A percentile compares a stretch with the other conserved stretches of the same genome.
Evolutionary conservation across 1,139 yeast genomes (phyloP).

Genomic region (Diutina catenulata): DNA sequence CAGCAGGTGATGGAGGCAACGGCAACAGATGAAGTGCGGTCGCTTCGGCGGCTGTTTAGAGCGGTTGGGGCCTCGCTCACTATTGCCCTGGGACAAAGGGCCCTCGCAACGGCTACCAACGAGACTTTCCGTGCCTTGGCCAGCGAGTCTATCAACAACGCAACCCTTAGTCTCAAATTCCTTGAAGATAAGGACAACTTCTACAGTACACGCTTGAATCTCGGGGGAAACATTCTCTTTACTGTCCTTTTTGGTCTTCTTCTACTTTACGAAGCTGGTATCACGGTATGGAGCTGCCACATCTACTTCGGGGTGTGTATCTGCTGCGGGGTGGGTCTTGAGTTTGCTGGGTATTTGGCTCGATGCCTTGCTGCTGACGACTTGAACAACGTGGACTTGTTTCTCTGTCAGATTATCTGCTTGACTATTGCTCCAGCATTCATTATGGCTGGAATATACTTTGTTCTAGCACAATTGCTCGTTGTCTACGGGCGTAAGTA

Average conservation of each 20-base stretch:
- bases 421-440: slow-evolving; percentile 30
- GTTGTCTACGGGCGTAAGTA: slow-evolving; percentile 18
- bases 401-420: slow-evolving; percentile 22
- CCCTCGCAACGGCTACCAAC: slow-evolving; percentile 11
- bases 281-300: slow-evolving; percentile 8
- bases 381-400: slow-evolving; percentile 13
- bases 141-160: slow-evolving; percentile 10
- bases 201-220: slow-evolving; percentile 9
- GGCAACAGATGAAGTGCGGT: too few species aligned
- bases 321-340: slow-evolving; percentile 11
- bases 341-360: slow-evolving; percentile 17
- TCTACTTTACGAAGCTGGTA: slow-evolving; percentile 7
- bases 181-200: slow-evolving; percentile 10
- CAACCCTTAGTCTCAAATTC: slow-evolving; percentile 10
- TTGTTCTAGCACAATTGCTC: slow-evolving; percentile 22
- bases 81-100: slow-evolving; percentile 10
- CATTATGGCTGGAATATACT: slow-evolving; percentile 29
- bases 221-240: slow-evolving; percentile 8
- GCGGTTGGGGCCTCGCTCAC: slow-evolving; percentile 10
- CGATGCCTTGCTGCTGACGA: slow-evolving; percentile 12
- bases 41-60: too few species aligned
- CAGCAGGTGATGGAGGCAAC: too few species aligned
- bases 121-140: slow-evolving; percentile 8
- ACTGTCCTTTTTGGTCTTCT: slow-evolving; percentile 9
- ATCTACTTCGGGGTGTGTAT: slow-evolving; percentile 14